Conservation (phyloP, 176 grass and related monocot genomes). For the Pontederia paniculata region DNA sequence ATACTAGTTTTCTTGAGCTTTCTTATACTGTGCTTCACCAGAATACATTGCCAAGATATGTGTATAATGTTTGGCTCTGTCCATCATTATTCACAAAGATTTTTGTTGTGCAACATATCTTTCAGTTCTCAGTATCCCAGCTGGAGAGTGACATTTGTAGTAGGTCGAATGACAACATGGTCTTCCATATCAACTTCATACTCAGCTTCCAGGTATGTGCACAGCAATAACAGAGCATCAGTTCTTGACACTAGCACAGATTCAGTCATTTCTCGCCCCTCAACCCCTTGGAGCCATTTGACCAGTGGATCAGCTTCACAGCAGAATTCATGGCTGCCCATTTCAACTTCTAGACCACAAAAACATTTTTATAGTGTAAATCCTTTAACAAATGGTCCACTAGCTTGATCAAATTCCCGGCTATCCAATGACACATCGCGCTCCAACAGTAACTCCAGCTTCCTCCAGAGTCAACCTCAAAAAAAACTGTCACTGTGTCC, state of each 20-base stretch:
- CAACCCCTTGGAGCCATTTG: too few species aligned
- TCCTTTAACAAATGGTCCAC: background rate
- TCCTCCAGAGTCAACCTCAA: background rate
- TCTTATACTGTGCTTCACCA: too few species aligned
- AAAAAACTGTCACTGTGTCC: too few species aligned
- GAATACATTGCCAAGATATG: too few species aligned
- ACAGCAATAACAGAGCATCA: background rate
- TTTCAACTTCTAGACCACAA: background rate
- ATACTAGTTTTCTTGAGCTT: too few species aligned
- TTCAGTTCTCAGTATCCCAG: slow-evolving; percentile 8
- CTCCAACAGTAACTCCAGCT: background rate
- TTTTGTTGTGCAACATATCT: too few species aligned
- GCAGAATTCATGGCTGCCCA: background rate
- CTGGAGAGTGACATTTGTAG: background rate
- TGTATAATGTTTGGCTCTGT: too few species aligned
- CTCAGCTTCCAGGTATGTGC: background rate
- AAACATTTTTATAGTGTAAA: background rate
- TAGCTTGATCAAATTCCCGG: slow-evolving; percentile 5
- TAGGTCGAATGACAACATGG: background rate
- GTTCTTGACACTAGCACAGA: slow-evolving; percentile 16
- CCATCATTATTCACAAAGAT: too few species aligned
- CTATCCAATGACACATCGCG: slow-evolving; percentile 4
- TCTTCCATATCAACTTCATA: background rate
- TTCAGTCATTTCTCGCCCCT: slow-evolving; percentile 16
- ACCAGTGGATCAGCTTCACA: too few species aligned